A percentile compares a stretch with the other conserved stretches of the same genome.
phyloP scores from a whole-genome alignment of 2,329 filamentous ascomycete species.

The Keithomyces neogunnii region DNA sequence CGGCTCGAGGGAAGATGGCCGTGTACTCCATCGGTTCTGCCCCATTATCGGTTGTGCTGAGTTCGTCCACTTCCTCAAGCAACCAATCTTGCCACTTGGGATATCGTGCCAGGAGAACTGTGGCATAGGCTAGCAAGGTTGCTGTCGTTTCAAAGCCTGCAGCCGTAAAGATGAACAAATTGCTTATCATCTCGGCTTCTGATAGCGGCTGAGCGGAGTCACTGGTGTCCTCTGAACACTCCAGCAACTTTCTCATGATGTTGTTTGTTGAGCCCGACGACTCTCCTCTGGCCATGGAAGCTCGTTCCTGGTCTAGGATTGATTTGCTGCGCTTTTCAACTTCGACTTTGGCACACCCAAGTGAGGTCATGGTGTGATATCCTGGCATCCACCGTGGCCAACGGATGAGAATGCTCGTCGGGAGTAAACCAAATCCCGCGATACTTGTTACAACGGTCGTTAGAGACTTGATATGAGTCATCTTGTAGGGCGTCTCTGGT shows the following conservation, averaged over 20 bases:
- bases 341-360: conserved; percentile 1
- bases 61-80: conserved; percentile 33
- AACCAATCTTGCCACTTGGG: conserved; percentile 44
- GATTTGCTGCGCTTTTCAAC: not conserved
- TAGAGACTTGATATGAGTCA: not conserved
- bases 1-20: conserved; percentile 31
- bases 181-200: conserved; percentile 18
- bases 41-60: conserved; percentile 10
- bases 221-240: not conserved
- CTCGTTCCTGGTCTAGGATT: not conserved
- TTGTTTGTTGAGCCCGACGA: not conserved
- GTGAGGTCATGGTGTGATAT: not conserved
- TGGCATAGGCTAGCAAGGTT: conserved; percentile 38
- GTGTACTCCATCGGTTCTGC: conserved; percentile 29
- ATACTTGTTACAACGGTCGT: not conserved
- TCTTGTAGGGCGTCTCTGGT: not conserved
- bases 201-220: conserved; percentile 4
- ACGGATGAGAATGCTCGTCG: not conserved
- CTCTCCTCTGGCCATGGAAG: not conserved
- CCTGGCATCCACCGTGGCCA: conserved; percentile 3
- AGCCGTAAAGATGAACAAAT: conserved; percentile 36
- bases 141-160: conserved; percentile 42
- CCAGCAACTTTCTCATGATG: not conserved
- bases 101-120: conserved; percentile 36
- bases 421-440: not conserved